Conservation (phyloP, 805 yeast species). For the Kodamaea hsintzibuensis region DNA sequence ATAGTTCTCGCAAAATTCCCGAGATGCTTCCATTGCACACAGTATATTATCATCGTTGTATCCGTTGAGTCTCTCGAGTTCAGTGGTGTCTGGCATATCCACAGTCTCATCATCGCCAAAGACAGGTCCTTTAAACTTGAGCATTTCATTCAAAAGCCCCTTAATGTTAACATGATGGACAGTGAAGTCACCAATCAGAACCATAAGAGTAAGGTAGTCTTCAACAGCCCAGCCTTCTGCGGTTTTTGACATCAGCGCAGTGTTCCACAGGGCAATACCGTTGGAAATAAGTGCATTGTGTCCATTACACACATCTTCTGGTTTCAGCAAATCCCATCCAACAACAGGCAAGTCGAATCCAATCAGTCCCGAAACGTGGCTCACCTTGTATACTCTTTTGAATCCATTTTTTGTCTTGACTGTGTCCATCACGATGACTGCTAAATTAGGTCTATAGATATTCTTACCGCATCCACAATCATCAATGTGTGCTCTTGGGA, state of each 20-base stretch:
- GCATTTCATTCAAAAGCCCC: constrained; percentile 18
- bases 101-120: background rate
- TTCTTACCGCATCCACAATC: constrained; percentile 41
- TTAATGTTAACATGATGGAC: constrained; percentile 19
- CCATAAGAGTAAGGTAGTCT: constrained; percentile 19
- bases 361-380: constrained; percentile 32
- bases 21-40: constrained; percentile 17
- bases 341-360: constrained; percentile 31
- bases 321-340: constrained; percentile 26
- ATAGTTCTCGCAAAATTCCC: constrained; percentile 15
- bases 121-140: constrained; percentile 10
- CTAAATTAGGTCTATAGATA: constrained; percentile 42
- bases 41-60: constrained; percentile 16
- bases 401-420: constrained; percentile 1
- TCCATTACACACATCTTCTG: constrained; percentile 25
- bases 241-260: constrained; percentile 5
- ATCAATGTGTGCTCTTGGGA: constrained; percentile 40
- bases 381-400: constrained; percentile 22
- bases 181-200: constrained; percentile 22
- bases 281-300: constrained; percentile 48
- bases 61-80: constrained; percentile 3
- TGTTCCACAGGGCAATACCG: constrained; percentile 44
- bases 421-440: constrained; percentile 20
- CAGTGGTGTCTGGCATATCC: background rate
- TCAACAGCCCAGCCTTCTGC: constrained; percentile 15